Percentiles rank a stretch among this genome's conserved stretches.
phyloP scores from a whole-genome alignment of 352 stramenopile genomes.

The Phytophthora citricola region DNA sequence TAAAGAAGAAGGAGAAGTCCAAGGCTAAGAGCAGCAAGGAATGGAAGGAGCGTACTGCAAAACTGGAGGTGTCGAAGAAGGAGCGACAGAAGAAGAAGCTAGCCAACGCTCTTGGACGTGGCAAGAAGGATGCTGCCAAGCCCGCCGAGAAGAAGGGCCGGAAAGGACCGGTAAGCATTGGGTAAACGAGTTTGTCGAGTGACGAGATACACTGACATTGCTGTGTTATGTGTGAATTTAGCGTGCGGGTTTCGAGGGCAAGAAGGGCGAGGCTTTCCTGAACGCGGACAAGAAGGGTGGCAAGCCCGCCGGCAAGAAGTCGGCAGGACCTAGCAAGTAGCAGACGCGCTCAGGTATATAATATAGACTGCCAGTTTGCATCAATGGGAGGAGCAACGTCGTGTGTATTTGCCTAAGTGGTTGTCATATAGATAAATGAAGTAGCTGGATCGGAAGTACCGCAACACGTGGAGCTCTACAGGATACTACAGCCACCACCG shows the following conservation, averaged over 20 bases:
- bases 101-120: conserved; percentile 33
- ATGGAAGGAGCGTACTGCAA: conserved; percentile 71
- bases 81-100: conserved; percentile 70
- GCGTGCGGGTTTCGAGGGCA: conserved; percentile 83
- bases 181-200: conserved; percentile 1
- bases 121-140: conserved; percentile 46
- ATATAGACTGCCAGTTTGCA: conserved; percentile 54
- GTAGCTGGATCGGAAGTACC: conserved; percentile 1
- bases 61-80: conserved; percentile 72
- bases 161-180: conserved; percentile 41
- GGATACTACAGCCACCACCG: conserved; percentile 68
- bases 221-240: conserved; percentile 19
- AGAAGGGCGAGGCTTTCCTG: conserved; percentile 79
- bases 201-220: conserved; percentile 10
- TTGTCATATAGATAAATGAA: conserved; percentile 30
- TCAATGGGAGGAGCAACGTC: background rate
- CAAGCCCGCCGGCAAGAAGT: conserved; percentile 33
- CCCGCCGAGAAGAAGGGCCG: conserved; percentile 38
- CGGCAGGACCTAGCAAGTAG: conserved; percentile 42
- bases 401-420: conserved; percentile 13
- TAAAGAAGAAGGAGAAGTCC: conserved; percentile 87
- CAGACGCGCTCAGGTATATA: conserved; percentile 38
- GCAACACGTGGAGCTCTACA: conserved; percentile 31
- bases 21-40: conserved; percentile 84
- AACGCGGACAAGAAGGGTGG: conserved; percentile 66